phyloP scores from a whole-genome alignment of 305 asterid species.

The Solanum hybrid region DNA sequence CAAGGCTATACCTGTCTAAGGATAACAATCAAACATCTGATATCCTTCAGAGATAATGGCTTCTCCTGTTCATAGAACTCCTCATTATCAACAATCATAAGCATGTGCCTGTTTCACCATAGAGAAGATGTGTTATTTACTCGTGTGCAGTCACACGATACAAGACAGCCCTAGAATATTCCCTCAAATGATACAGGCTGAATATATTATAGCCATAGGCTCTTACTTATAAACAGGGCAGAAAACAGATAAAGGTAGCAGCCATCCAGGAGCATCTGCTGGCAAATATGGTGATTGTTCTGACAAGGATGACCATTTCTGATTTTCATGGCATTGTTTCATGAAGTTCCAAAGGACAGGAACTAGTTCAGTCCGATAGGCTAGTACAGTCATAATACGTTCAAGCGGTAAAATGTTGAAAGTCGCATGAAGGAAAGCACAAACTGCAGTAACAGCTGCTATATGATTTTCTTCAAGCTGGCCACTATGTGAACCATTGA shows the following conservation, averaged over 20 bases:
- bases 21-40: conserved; percentile 69
- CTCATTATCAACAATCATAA: conserved; percentile 86
- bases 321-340: conserved; percentile 74
- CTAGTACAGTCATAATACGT: conserved; percentile 81
- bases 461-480: conserved; percentile 45
- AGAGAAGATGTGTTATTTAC: conserved; percentile 9
- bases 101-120: conserved; percentile 75
- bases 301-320: conserved; percentile 71
- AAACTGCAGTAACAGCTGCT: conserved; percentile 80
- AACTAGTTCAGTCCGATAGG: conserved; percentile 88
- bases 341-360: conserved; percentile 81
- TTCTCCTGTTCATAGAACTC: conserved; percentile 95
- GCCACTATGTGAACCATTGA: conserved; percentile 34
- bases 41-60: conserved; percentile 76
- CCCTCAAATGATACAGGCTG: background rate
- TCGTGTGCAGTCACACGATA: conserved; percentile 7
- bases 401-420: conserved; percentile 81
- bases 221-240: conserved; percentile 95
- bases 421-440: conserved; percentile 71
- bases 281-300: conserved; percentile 62
- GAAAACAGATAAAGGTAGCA: conserved; percentile 82
- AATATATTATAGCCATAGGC: conserved; percentile 9
- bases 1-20: conserved; percentile 69
- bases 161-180: background rate
- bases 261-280: conserved; percentile 71